These are phyloP conservation scores for Fusarium armeniacum DNA, from an alignment of 2,329 filamentous ascomycete species.

Conservation along the genomic window DNA sequence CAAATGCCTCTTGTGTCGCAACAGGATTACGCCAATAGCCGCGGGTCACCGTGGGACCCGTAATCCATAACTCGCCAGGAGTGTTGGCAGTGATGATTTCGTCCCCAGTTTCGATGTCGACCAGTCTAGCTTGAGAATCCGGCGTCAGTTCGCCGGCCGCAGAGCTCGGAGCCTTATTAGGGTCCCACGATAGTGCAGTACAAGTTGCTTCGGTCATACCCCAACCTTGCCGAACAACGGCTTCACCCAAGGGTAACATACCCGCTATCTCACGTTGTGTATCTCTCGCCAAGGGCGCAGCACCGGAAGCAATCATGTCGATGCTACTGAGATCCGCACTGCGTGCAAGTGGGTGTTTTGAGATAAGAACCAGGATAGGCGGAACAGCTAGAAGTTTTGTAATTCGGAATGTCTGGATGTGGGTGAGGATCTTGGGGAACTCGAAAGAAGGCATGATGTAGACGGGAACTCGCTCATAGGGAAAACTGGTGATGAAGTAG, in stretches of 20 bases:
- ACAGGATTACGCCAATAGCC: constrained; percentile 81
- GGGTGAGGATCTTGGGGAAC: constrained; percentile 77
- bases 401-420: constrained; percentile 77
- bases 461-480: constrained; percentile 71
- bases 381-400: constrained; percentile 78
- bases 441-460: constrained; percentile 87
- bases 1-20: constrained; percentile 73
- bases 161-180: constrained; percentile 64
- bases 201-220: constrained; percentile 90
- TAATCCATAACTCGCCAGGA: constrained; percentile 80
- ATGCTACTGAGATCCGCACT: constrained; percentile 79
- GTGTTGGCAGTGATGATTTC: constrained; percentile 66
- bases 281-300: constrained; percentile 75
- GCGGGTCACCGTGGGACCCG: constrained; percentile 79
- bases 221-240: constrained; percentile 76
- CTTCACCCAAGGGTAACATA: constrained; percentile 58
- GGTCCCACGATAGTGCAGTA: constrained; percentile 75
- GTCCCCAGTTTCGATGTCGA: constrained; percentile 67
- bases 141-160: constrained; percentile 56
- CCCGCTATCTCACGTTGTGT: constrained; percentile 63
- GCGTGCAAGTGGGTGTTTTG: constrained; percentile 76
- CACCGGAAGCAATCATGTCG: constrained; percentile 71
- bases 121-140: constrained; percentile 70
- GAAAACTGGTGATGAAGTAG: constrained; percentile 73
- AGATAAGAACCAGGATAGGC: constrained; percentile 79